A percentile compares a stretch with the other conserved stretches of the same genome.
phyloP scores from a whole-genome alignment of 1,139 yeast genomes.

The Taphrina communis region DNA sequence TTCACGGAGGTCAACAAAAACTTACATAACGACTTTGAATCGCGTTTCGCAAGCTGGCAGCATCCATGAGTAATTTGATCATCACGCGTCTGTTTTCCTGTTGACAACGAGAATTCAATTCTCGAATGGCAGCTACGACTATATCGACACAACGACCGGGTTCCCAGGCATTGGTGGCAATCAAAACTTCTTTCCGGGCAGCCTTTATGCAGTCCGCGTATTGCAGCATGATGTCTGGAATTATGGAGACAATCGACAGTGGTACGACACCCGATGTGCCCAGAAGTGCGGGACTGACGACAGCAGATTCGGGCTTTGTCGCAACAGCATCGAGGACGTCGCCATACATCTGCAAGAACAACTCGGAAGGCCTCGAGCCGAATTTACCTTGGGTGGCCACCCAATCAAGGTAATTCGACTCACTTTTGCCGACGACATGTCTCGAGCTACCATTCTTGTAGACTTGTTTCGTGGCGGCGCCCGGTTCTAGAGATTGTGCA shows the following conservation, averaged over 20 bases:
- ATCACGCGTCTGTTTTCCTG: slow-evolving; percentile 16
- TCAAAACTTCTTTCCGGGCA: slow-evolving; percentile 13
- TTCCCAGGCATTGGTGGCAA: slow-evolving; percentile 33
- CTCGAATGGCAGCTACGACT: slow-evolving; percentile 20
- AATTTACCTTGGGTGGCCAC: slow-evolving; percentile 24
- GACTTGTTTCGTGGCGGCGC: slow-evolving; percentile 11
- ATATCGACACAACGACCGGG: slow-evolving; percentile 27
- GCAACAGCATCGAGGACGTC: slow-evolving; percentile 18
- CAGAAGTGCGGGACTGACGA: slow-evolving; percentile 26
- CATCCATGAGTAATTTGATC: slow-evolving; percentile 23
- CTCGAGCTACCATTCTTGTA: slow-evolving; percentile 10
- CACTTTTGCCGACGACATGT: neutral
- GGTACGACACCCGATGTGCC: slow-evolving; percentile 34
- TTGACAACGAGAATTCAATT: slow-evolving; percentile 1
- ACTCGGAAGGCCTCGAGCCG: slow-evolving; percentile 10
- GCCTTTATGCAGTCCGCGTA: slow-evolving; percentile 32
- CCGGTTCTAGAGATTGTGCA: slow-evolving; percentile 12
- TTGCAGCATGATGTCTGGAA: slow-evolving; percentile 34
- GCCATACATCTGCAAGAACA: slow-evolving; percentile 24
- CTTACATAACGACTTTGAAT: slow-evolving; percentile 24
- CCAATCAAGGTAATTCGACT: slow-evolving; percentile 5
- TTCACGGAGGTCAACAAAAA: neutral
- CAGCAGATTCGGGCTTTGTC: slow-evolving; percentile 24
- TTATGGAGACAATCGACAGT: slow-evolving; percentile 23
- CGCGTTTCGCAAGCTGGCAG: slow-evolving; percentile 18